phyloP scores from a whole-genome alignment of 768 basidiomycete species.

The Lentinus brumalis region DNA sequence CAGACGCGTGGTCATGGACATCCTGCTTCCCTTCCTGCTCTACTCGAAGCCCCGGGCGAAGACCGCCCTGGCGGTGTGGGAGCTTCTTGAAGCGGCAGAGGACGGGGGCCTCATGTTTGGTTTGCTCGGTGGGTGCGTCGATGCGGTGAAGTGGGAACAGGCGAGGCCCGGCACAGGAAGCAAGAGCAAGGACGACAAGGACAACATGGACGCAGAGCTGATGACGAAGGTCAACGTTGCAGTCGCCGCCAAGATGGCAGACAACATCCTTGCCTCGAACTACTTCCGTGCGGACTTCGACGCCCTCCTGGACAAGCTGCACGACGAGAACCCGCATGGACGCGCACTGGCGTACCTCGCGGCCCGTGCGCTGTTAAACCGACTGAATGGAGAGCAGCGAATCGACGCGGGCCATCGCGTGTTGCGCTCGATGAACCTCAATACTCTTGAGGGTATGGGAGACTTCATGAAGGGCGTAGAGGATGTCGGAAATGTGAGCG shows the following conservation, averaged over 20 bases:
- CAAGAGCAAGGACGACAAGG: constrained; percentile 23
- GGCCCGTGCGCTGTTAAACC: constrained; percentile 58
- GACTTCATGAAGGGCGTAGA: constrained; percentile 32
- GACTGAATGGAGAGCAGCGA: constrained; percentile 59
- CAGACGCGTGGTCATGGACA: constrained; percentile 45
- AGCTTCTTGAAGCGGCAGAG: constrained; percentile 48
- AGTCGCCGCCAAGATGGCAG: constrained; percentile 66
- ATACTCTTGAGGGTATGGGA: constrained; percentile 48
- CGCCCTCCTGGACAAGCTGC: constrained; percentile 53
- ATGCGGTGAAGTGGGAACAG: constrained; percentile 41
- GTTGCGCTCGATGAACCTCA: constrained; percentile 47
- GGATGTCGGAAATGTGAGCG: constrained; percentile 33
- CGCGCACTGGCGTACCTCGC: constrained; percentile 63
- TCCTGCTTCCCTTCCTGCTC: constrained; percentile 75
- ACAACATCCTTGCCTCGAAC: constrained; percentile 62
- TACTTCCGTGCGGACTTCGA: constrained; percentile 45
- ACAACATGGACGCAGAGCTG: constrained; percentile 33
- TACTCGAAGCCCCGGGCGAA: constrained; percentile 73
- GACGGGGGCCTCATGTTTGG: constrained; percentile 34
- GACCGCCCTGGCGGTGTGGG: constrained; percentile 72
- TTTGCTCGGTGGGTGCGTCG: constrained; percentile 58
- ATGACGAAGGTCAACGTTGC: constrained; percentile 56
- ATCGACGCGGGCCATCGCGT: constrained; percentile 53
- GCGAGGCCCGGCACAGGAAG: constrained; percentile 30
- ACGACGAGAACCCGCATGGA: constrained; percentile 50